Evolutionary conservation across 2,329 filamentous ascomycete species (phyloP), one percentile per base, ranked within the genome.

Genomic region (Rutstroemia sp.): DNA sequence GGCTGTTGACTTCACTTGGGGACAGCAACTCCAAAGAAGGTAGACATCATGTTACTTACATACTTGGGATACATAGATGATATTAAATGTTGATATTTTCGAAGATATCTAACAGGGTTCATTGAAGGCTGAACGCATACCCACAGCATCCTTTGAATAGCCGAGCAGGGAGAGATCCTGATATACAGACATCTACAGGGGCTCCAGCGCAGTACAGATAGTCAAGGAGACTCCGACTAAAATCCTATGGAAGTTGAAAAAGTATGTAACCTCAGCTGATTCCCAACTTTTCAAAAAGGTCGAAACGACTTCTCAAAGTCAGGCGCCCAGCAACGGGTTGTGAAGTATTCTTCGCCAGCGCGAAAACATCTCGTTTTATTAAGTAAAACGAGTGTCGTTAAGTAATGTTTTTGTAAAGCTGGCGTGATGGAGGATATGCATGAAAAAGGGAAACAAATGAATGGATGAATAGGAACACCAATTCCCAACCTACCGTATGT

Each of bases 311-410:
- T 74, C 78, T 84, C 81, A 79, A 83, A 78, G 73, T 74, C 79
- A 78, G 83, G 83, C 81, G 83, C 83, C 83, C 83, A 87, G 83
- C 82, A 76, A 85, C 80, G 81, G 82, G 82, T 79, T 54, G 52
- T 70, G 9, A 66, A 65, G 74, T 76, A 74, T 62, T 87, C 81
- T 87, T 73, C 82, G 83, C 82, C 81, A 83, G 83, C 79, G 78
- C 80, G 80, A 84, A 82, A 83, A 83, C 82, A 82, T 73, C 73
- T 74, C 76, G 75, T 73, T 80, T 71, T 54, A 60, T 54, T 52
- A 48, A 48, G 50, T 45, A 57, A 56, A 55, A 50, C 45, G 51
- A 51, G 51, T 57, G 56, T 48, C 48, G 49, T 58, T 55, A 57
- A 53, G 51, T 56, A 60, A 58, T 58, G 54, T 60, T 59, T 58